Percentiles rank a stretch among this genome's conserved stretches.
Conservation (phyloP, 495 filamentous ascomycete species). For the Evernia prunastri region DNA sequence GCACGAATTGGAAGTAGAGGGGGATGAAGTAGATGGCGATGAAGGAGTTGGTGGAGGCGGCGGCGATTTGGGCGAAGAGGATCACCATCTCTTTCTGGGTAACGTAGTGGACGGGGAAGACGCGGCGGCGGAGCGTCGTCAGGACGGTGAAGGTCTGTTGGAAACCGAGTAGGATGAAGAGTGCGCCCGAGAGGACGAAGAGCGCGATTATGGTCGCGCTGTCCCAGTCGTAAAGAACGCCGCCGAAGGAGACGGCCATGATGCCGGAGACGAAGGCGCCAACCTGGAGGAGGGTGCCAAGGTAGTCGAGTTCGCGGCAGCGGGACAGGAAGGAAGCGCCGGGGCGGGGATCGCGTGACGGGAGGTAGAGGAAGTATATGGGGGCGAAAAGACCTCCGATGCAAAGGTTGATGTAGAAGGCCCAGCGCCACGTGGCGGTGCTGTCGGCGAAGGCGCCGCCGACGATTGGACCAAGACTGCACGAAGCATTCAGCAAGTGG, state of each 20-base stretch:
- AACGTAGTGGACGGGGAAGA: conserved; percentile 52
- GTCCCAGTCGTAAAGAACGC: conserved; percentile 47
- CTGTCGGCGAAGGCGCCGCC: conserved; percentile 56
- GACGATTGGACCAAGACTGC: conserved; percentile 49
- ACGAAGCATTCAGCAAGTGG: neutral
- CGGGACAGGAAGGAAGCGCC: conserved; percentile 20
- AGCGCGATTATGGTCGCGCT: conserved; percentile 46
- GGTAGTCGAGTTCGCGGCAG: conserved; percentile 26
- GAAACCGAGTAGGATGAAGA: conserved; percentile 43
- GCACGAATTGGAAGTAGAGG: conserved; percentile 55
- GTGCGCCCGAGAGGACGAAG: conserved; percentile 45
- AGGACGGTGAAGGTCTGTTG: conserved; percentile 49
- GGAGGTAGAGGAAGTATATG: conserved; percentile 50
- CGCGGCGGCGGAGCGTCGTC: conserved; percentile 40
- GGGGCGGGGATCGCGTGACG: conserved; percentile 39
- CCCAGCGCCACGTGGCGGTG: conserved; percentile 54
- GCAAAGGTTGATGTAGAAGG: conserved; percentile 67
- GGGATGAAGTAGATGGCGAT: conserved; percentile 49
- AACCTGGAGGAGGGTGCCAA: conserved; percentile 39
- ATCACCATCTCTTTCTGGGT: conserved; percentile 38
- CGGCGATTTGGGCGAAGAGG: conserved; percentile 38
- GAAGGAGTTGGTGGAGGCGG: conserved; percentile 27
- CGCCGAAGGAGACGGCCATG: conserved; percentile 50
- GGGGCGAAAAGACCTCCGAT: conserved; percentile 44
- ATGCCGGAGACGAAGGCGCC: conserved; percentile 40